Percentiles rank a stretch among this genome's conserved stretches.
Evolutionary conservation across 2,329 filamentous ascomycete species (phyloP).

Genomic region (Chaetothyriales sp.): DNA sequence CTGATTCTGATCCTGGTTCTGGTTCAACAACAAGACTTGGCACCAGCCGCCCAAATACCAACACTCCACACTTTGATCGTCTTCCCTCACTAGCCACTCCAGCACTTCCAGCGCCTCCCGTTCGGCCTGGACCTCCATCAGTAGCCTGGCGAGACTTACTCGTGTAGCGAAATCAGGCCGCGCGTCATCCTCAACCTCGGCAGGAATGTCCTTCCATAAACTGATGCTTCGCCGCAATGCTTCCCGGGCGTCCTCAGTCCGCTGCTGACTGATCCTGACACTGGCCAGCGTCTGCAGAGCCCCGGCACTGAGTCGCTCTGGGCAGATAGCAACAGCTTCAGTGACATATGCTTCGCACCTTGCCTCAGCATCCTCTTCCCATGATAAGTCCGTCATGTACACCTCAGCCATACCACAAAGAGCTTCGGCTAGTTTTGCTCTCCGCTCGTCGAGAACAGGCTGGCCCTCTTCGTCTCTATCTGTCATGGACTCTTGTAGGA

Average conservation of each 20-base stretch:
- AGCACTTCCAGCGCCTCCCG: conserved; percentile 71
- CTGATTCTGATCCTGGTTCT: conserved; percentile 29
- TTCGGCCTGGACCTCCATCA: conserved; percentile 84
- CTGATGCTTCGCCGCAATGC: conserved; percentile 67
- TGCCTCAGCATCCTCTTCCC: conserved; percentile 73
- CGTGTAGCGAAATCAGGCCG: conserved; percentile 77
- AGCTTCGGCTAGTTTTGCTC: conserved; percentile 71
- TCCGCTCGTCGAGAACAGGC: conserved; percentile 36
- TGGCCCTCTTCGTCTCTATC: conserved; percentile 18
- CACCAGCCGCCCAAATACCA: conserved; percentile 98
- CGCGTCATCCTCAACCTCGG: conserved; percentile 45
- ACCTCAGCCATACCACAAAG: conserved; percentile 89
- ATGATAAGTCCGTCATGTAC: conserved; percentile 96
- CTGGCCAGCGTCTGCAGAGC: conserved; percentile 93
- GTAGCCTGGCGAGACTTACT: conserved; percentile 65
- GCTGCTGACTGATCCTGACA: conserved; percentile 75
- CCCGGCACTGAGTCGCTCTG: conserved; percentile 52
- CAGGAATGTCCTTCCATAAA: conserved; percentile 65
- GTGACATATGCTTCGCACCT: conserved; percentile 79
- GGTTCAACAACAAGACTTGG: conserved; percentile 50
- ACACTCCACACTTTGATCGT: conserved; percentile 85
- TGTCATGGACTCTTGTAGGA: conserved; percentile 14
- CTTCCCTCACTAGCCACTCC: conserved; percentile 68
- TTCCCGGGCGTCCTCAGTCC: conserved; percentile 61
- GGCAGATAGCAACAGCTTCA: conserved; percentile 74